Evolutionary conservation across 345 rosid species (phyloP).

Genomic region (Gossypium bickii): DNA sequence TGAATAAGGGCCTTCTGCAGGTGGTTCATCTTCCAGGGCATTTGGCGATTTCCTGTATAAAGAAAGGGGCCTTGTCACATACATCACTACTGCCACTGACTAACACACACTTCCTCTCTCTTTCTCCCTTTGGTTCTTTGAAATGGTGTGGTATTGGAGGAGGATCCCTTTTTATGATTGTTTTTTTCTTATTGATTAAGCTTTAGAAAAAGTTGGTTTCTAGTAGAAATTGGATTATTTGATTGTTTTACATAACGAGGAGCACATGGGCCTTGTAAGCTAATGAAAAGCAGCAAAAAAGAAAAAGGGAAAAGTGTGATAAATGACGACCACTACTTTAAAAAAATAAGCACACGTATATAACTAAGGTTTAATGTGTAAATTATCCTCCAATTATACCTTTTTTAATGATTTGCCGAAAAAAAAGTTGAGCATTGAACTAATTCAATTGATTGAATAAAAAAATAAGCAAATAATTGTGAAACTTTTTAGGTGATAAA

Average conservation of each 20-base stretch:
- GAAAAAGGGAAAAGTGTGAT: too few relatives aligned
- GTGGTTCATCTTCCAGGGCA: constrained; percentile 44
- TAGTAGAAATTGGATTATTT: not conserved
- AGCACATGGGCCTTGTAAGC: not conserved
- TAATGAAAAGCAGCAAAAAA: not conserved
- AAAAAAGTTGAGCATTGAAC: too few relatives aligned
- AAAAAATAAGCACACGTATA: not conserved
- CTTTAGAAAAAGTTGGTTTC: not conserved
- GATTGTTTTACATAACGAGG: not conserved
- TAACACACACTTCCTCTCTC: not conserved
- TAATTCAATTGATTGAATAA: too few relatives aligned
- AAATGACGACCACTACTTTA: too few relatives aligned
- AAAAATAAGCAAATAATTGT: not conserved
- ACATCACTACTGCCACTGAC: constrained; percentile 24
- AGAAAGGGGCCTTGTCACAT: constrained; percentile 57
- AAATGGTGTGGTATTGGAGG: not conserved
- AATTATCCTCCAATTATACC: not conserved
- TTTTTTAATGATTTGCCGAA: not conserved
- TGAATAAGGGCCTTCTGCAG: constrained; percentile 52
- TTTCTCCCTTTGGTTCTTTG: not conserved
- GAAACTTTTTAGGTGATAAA: not conserved
- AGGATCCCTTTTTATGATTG: not conserved
- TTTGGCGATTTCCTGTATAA: constrained; percentile 38
- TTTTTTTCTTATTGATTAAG: constrained; percentile 6
- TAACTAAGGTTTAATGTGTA: not conserved